Conservation (phyloP, 768 basidiomycete species). For the Leccinum subgranulosum region DNA sequence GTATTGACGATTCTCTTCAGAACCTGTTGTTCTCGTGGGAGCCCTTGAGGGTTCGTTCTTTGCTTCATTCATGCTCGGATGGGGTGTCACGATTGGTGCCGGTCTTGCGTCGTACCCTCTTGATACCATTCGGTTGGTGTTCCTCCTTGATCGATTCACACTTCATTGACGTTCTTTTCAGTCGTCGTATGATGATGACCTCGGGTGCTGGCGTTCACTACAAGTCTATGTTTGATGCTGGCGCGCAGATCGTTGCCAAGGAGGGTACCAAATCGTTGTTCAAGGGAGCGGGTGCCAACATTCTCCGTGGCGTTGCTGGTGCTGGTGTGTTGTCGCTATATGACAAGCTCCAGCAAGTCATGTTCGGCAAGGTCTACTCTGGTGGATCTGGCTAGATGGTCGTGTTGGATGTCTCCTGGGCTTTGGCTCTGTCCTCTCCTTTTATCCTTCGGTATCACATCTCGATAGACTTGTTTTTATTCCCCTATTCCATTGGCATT, state of each 20-base stretch:
- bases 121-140: constrained; percentile 75
- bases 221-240: constrained; percentile 99
- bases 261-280: constrained; percentile 95
- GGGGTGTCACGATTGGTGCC: constrained; percentile 99
- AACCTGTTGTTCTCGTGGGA: constrained; percentile 97
- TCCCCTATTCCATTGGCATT: constrained; percentile 22
- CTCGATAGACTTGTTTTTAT: constrained; percentile 34
- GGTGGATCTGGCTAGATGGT: constrained; percentile 56
- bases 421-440: constrained; percentile 31
- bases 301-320: constrained; percentile 99
- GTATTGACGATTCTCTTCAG: constrained; percentile 38
- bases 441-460: constrained; percentile 21
- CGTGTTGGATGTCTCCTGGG: constrained; percentile 20
- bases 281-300: constrained; percentile 97
- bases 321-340: constrained; percentile 99
- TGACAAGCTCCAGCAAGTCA: constrained; percentile 94
- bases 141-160: not conserved
- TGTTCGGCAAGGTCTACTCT: constrained; percentile 99
- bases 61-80: constrained; percentile 95
- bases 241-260: constrained; percentile 89
- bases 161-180: constrained; percentile 33
- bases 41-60: constrained; percentile 94
- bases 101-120: constrained; percentile 98
- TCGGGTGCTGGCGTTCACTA: constrained; percentile 94
- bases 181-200: constrained; percentile 99